Percentiles rank a stretch among this genome's conserved stretches.
These are phyloP conservation scores for Kwoniella sp. DNA, from an alignment of 768 basidiomycete genomes.

Conservation along the genomic window DNA sequence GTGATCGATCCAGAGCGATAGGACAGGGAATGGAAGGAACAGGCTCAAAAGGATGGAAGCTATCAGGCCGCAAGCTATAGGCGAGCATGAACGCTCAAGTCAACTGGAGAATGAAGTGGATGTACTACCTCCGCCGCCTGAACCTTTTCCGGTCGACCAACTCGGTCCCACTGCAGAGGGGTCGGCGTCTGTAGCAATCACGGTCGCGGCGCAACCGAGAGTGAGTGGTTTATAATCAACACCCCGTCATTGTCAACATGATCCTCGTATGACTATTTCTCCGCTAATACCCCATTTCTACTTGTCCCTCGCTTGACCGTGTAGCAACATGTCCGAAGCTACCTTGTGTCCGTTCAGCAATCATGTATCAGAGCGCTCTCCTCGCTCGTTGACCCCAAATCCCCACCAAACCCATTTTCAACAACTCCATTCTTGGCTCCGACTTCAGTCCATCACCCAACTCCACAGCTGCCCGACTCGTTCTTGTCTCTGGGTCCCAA, in stretches of 20 bases:
- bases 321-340: constrained; percentile 9
- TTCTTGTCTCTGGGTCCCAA: constrained; percentile 4
- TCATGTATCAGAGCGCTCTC: constrained; percentile 33
- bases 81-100: no score
- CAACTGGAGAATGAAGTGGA: constrained; percentile 20
- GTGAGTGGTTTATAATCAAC: no score
- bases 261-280: no score
- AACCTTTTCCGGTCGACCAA: constrained; percentile 36
- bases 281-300: no score
- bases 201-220: not conserved
- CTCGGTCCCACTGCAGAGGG: not conserved
- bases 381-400: constrained; percentile 21
- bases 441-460: not conserved
- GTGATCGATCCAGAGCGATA: not conserved
- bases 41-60: no score
- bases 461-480: no score
- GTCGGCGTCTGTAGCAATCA: not conserved
- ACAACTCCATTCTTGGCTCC: not conserved
- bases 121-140: constrained; percentile 37
- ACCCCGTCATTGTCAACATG: no score
- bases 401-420: not conserved
- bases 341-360: constrained; percentile 27
- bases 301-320: no score
- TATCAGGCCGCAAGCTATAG: no score
- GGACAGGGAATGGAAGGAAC: not conserved